Base-by-base conservation (phyloP, 768 basidiomycete genomes). In the Daedaleopsis nitida region DNA sequence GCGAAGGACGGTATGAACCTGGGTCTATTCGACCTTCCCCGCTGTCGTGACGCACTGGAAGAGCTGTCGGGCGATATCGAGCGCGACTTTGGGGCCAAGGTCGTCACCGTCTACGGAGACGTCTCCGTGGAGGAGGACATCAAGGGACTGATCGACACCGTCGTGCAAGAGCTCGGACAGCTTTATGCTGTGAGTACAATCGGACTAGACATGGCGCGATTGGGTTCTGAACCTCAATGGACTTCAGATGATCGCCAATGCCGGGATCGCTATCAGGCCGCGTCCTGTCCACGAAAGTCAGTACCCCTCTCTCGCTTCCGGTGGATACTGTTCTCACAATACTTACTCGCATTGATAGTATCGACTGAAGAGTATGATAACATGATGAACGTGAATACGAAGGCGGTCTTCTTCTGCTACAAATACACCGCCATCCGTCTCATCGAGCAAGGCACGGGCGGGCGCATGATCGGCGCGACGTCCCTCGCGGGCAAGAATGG, bases 111-210 rank as follows among this genome's bases (percentile, higher is more conserved):
- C 13, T 61, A 72, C 11, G 80, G 71, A 2, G 81, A 85, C 60
- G 79, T 85, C 3, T 68, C 74, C 49, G 51, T 65, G 58, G 67
- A 84, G 56, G 64, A 62, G 1, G 74, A 81, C 9, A 82, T 85
- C 1, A 70, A 77, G 55, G 58, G 27, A 6, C 74, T 83, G 72
- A 68, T 86, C 3, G 70, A 72, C 3, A 54, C 55, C 0, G 66
- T 68, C 13, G 65, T 69, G 1, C 45, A 69, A 6, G 62, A 65
- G 11, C 69, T 83, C 12, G 83, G 82, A 2, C 67, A 77, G 5
- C 62, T 86, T 19, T 80, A 83, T 63, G 81, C 82, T 27, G 83
- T 84, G 52, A 60, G 82, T 14, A 32, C 27, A 3, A 32, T n/a
- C 24, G 12, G 27, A 14, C 13, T 4, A 21, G 6, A 24, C 3